Evolutionary conservation across 495 filamentous ascomycete species (phyloP).

Genomic region (Penicillium riverlandense): DNA sequence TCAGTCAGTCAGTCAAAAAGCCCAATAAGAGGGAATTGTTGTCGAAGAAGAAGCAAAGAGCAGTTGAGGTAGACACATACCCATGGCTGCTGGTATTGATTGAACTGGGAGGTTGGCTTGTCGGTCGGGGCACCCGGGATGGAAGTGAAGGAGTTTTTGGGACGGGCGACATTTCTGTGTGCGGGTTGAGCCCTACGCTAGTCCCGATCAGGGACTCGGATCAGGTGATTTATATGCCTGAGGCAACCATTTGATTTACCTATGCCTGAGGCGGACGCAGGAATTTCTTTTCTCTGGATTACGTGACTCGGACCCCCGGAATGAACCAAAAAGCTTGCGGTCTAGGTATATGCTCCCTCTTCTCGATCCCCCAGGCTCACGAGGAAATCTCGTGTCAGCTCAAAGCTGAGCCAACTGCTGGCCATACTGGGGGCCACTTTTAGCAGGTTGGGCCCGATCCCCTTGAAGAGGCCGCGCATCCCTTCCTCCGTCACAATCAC

Average conservation of each 20-base stretch:
- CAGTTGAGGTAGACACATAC: conserved; percentile 23
- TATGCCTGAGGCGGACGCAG: too few relatives aligned
- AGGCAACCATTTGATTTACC: too few relatives aligned
- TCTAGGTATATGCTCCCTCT: conserved; percentile 12
- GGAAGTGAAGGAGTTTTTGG: conserved; percentile 23
- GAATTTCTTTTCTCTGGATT: too few relatives aligned
- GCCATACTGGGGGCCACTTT: conserved; percentile 99
- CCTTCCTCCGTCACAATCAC: conserved; percentile 79
- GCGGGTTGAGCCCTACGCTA: conserved; percentile 46
- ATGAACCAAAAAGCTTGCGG: too few relatives aligned
- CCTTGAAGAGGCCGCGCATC: conserved; percentile 75
- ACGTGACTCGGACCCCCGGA: too few relatives aligned
- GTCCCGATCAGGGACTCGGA: conserved; percentile 13
- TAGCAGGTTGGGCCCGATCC: conserved; percentile 85
- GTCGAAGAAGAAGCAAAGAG: not conserved
- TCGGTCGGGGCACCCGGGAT: conserved; percentile 35
- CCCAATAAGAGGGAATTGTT: not conserved
- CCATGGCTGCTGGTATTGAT: conserved; percentile 43
- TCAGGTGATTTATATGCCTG: not conserved
- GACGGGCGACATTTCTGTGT: conserved; percentile 14
- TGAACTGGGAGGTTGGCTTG: conserved; percentile 37
- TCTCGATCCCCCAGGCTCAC: conserved; percentile 45
- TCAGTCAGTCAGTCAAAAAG: conserved; percentile 4
- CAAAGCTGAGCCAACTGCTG: conserved; percentile 95
- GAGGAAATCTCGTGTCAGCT: conserved; percentile 82